Evolutionary conservation across 2,329 filamentous ascomycete species (phyloP), one percentile per base, ranked within the genome.

Genomic region (Beauveria pseudobassiana): DNA sequence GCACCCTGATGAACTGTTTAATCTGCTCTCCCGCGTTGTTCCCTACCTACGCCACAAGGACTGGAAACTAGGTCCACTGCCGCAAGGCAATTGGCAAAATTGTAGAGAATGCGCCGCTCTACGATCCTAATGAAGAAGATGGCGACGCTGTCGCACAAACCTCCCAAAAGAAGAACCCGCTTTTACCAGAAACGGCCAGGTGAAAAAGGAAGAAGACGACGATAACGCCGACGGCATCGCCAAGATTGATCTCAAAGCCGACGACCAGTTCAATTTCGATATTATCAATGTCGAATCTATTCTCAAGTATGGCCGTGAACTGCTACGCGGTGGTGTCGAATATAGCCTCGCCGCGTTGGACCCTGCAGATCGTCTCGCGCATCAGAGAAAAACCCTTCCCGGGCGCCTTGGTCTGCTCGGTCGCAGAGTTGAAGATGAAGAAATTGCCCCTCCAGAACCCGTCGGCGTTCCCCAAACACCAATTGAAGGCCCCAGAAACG

Each of bases 1-100:
- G 74, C 95, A 98, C 70, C 95, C 95, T 0, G 93, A 99, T 76
- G 96, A 99, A 74, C 81, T 99, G 1, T 98, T 98, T 77, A 97
- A 98, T 72, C 83, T 99, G 7, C 82, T 99, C 14, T 93, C 91
- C 34, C 84, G 93, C 64, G 93, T 99, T 38, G 87, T 99, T n/a
- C 93, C 95, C 1, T 99, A 97, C 74, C 82, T 99, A 34, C 87
- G 91, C 63, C 93, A 95, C 68, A 96, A 93, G 73, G 93, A 93
- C 72, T 99, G 95, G 95, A 99, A 71, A 99, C 95, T 28, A 83
- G 96, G 67, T 93, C 89, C 64, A 96, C 95, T 59, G 90, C 96
- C 52, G 92, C 93, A 67, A 93, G 76, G 95, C 95, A 22, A 88
- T 99, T 63, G 93, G 93, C 63, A 92, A 93, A 69, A 98, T 99